Percentiles rank a stretch among this genome's conserved stretches.
These are phyloP conservation scores for Sugiyamaella paludigena DNA, from an alignment of 1,139 yeast genomes.

Conservation along the genomic window DNA sequence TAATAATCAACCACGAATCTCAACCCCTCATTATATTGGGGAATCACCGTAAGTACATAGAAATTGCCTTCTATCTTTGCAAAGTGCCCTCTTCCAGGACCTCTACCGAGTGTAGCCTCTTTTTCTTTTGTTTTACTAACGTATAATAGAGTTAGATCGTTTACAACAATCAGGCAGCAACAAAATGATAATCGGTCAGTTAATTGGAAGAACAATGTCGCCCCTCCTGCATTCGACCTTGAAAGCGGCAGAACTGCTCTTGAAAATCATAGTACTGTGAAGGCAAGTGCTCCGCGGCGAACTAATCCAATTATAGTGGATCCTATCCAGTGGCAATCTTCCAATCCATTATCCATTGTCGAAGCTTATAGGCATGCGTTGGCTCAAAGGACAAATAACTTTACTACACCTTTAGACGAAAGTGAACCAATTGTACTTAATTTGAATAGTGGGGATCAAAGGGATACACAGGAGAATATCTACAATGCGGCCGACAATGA, in stretches of 20 bases:
- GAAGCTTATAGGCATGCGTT: constrained; percentile 16
- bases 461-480: not conserved
- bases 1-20: not conserved
- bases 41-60: constrained; percentile 13
- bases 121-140: not conserved
- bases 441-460: not conserved
- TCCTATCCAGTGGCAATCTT: constrained; percentile 8
- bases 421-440: constrained; percentile 5
- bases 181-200: constrained; percentile 1
- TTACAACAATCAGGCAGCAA: not conserved
- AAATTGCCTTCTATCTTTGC: no score
- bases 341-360: constrained; percentile 13
- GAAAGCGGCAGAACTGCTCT: not conserved
- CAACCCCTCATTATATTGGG: constrained; percentile 14
- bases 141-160: not conserved
- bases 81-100: no score
- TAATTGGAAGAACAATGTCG: constrained; percentile 5
- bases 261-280: not conserved
- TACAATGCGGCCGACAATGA: not conserved
- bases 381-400: constrained; percentile 11
- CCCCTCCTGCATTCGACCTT: constrained; percentile 13
- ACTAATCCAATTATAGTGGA: constrained; percentile 7
- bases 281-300: not conserved
- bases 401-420: constrained; percentile 11
- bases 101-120: not conserved